Evolutionary conservation across 1,284 basidiomycete species (phyloP).

Genomic region (Mrakiaceae sp.): DNA sequence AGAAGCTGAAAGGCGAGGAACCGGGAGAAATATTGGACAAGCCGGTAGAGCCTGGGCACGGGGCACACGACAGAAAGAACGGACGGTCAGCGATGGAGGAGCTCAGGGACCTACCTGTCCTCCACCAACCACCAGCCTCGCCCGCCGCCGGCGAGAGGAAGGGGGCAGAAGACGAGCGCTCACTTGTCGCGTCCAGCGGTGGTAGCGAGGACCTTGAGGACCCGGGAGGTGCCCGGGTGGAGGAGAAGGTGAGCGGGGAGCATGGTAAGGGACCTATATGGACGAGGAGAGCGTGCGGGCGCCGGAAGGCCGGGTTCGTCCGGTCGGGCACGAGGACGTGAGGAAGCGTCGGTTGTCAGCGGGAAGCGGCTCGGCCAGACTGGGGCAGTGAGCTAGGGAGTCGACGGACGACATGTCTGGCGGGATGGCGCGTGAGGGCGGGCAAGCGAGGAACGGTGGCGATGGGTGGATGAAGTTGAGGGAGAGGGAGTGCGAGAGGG

Average conservation of each 20-base stretch:
- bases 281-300: not conserved
- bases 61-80: not conserved
- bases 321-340: too few relatives aligned
- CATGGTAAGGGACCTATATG: not conserved
- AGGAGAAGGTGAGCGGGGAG: constrained; percentile 57
- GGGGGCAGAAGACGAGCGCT: not conserved
- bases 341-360: too few relatives aligned
- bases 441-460: too few relatives aligned
- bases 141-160: not conserved
- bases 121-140: not conserved
- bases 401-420: too few relatives aligned
- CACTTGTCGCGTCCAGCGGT: constrained; percentile 86
- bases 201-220: constrained; percentile 64
- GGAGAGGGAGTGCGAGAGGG: too few relatives aligned
- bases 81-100: too few relatives aligned
- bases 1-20: constrained; percentile 77
- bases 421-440: too few relatives aligned
- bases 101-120: not conserved
- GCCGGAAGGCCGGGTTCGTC: too few relatives aligned
- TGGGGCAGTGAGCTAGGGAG: too few relatives aligned
- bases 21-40: constrained; percentile 83
- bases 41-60: constrained; percentile 60
- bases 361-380: too few relatives aligned
- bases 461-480: too few relatives aligned
- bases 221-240: constrained; percentile 65